Evolutionary conservation across 805 yeast species (phyloP), one percentile per base, ranked within the genome.

Genomic region (Grigorovia humatica): DNA sequence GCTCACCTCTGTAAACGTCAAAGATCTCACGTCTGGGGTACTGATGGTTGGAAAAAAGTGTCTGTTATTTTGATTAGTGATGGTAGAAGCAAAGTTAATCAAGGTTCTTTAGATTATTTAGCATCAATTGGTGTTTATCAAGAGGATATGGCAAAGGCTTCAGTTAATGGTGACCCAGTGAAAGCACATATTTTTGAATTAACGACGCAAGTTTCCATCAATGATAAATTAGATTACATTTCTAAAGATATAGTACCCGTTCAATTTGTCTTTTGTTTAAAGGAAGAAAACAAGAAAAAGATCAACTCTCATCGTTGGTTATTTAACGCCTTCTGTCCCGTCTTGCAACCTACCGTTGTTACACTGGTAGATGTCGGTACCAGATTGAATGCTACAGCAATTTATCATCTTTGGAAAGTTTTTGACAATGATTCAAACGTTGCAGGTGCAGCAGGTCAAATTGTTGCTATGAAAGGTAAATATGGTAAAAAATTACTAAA

Each of bases 381-480:
- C 0, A 81, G 84, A 61, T 95, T 98, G n/a, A 89, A 88, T 57
- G 78, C 79, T 47, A 82, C 85, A 50, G 91, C 98, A 0, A 74
- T 91, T 27, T 95, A 93, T 63, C 93, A 91, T 59, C 73, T 93
- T 54, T 93, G 99, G 99, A 93, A 93, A 68, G 95, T 96, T 0
- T 93, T 93, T 68, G 99, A 93, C 67, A 78, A 82, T 59, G 97
- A 93, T 65, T 89, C 97, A 1, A 90, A 91, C 61, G 96, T 93
- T 50, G 99, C 96, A 0, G 99, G 99, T 56, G 99, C 96, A 1
- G 97, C 98, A 13, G 99, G 99, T 55, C 98, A 93, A 68, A 90
- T 93, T 64, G 85, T 85, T 55, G 88, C 98, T 0, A 84, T 91
- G 87, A 89, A 88, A 61, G 99, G 99, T 45, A 85, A 82, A 60